Conservation (phyloP, 768 basidiomycete species). For the Amanita exitialis region DNA sequence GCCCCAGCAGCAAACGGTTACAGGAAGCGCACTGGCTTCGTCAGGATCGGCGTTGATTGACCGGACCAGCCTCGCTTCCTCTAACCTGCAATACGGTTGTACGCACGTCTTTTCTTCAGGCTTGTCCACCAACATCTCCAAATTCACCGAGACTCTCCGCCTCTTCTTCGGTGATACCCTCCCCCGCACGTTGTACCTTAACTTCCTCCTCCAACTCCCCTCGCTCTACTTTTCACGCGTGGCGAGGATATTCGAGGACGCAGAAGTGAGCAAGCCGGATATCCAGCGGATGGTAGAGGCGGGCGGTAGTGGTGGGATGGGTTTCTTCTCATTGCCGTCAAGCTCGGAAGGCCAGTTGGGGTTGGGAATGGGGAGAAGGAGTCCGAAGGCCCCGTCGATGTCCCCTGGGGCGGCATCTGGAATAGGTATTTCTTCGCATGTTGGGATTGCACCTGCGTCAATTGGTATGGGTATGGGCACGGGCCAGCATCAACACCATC, state of each 20-base stretch:
- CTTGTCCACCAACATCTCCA: slow-evolving; percentile 10
- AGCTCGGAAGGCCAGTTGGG: neutral
- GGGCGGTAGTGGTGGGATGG: slow-evolving; percentile 17
- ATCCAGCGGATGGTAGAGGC: slow-evolving; percentile 31
- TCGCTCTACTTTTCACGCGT: slow-evolving; percentile 75
- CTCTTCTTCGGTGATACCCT: neutral
- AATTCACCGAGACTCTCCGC: neutral
- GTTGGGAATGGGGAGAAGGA: neutral
- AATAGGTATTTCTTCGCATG: neutral
- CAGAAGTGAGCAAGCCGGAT: slow-evolving; percentile 68
- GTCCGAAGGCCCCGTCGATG: neutral
- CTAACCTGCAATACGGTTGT: slow-evolving; percentile 18
- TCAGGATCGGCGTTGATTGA: slow-evolving; percentile 14
- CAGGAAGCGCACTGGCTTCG: slow-evolving; percentile 23
- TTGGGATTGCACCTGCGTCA: slow-evolving; percentile 2
- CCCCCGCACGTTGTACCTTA: slow-evolving; percentile 19
- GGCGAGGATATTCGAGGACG: slow-evolving; percentile 65
- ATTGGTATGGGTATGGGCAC: neutral
- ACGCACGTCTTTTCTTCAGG: slow-evolving; percentile 11
- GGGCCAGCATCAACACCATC: neutral
- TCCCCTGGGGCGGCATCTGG: neutral
- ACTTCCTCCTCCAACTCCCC: slow-evolving; percentile 58
- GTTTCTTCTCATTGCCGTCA: neutral
- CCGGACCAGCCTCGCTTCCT: slow-evolving; percentile 9
- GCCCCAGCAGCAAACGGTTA: neutral